These are phyloP conservation scores for Globisporangium uncinulatum DNA, from an alignment of 352 stramenopile genomes.

Conservation along the genomic window DNA sequence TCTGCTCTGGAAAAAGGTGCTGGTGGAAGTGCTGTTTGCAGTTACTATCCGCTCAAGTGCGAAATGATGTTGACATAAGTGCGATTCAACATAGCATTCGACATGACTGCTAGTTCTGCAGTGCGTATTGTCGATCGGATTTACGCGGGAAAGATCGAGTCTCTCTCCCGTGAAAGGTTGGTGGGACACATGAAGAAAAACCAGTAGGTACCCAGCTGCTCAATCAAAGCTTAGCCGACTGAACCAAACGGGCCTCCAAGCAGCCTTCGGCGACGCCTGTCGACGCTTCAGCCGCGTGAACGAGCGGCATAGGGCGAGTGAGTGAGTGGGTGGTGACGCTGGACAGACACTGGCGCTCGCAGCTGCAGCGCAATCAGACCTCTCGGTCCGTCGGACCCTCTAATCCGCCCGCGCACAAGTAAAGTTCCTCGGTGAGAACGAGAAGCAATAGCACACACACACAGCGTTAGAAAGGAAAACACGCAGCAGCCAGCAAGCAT, in stretches of 20 bases:
- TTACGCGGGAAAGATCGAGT: neutral
- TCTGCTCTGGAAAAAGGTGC: neutral
- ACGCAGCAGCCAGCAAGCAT: constrained; percentile 12
- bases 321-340: neutral
- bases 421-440: too few relatives aligned
- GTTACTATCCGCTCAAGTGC: neutral
- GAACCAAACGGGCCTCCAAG: neutral
- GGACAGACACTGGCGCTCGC: too few relatives aligned
- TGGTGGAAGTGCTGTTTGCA: neutral
- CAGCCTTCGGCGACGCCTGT: neutral
- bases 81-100: too few relatives aligned
- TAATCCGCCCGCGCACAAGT: too few relatives aligned
- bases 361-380: too few relatives aligned
- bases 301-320: neutral
- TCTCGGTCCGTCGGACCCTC: too few relatives aligned
- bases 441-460: neutral
- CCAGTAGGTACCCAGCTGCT: neutral
- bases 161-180: neutral
- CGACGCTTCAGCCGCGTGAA: neutral
- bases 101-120: too few relatives aligned
- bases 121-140: too few relatives aligned
- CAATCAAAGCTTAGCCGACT: too few relatives aligned
- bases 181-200: neutral
- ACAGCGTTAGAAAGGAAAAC: neutral
- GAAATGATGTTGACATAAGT: neutral